These are phyloP conservation scores for Irpex sp. DNA, from an alignment of 1,284 basidiomycete species.

Conservation along the genomic window DNA sequence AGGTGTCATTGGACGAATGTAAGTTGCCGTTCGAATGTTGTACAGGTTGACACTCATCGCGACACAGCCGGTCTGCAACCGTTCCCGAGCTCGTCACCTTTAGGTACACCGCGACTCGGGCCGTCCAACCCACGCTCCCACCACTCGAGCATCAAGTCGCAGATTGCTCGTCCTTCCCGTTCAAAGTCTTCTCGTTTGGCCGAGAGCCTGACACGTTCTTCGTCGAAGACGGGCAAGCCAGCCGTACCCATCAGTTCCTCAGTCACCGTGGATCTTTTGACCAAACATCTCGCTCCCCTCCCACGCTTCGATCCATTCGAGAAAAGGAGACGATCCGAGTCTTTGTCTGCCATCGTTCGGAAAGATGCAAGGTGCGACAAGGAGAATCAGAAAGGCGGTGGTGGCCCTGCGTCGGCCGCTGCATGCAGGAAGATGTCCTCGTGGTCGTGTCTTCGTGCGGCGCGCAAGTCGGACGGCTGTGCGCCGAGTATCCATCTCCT, in stretches of 20 bases:
- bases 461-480: not conserved
- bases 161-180: not conserved
- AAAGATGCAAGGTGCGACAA: not conserved
- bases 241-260: slow-evolving; percentile 2
- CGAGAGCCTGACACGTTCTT: not conserved
- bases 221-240: slow-evolving; percentile 1
- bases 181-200: slow-evolving; percentile 4
- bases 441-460: slow-evolving; percentile 1
- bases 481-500: not conserved
- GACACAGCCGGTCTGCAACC: not conserved
- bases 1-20: not conserved
- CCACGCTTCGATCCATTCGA: slow-evolving; percentile 30
- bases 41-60: not conserved
- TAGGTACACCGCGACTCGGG: not conserved
- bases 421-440: not conserved
- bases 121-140: not conserved
- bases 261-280: slow-evolving; percentile 14
- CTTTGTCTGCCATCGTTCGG: slow-evolving; percentile 23
- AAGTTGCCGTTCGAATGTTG: not conserved
- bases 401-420: not conserved
- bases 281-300: slow-evolving; percentile 24
- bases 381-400: not conserved
- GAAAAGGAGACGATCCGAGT: slow-evolving; percentile 27
- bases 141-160: not conserved
- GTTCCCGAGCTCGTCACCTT: not conserved